Evolutionary conservation across 306 rosid genomes (phyloP).

Genomic region (Quercus parvula): DNA sequence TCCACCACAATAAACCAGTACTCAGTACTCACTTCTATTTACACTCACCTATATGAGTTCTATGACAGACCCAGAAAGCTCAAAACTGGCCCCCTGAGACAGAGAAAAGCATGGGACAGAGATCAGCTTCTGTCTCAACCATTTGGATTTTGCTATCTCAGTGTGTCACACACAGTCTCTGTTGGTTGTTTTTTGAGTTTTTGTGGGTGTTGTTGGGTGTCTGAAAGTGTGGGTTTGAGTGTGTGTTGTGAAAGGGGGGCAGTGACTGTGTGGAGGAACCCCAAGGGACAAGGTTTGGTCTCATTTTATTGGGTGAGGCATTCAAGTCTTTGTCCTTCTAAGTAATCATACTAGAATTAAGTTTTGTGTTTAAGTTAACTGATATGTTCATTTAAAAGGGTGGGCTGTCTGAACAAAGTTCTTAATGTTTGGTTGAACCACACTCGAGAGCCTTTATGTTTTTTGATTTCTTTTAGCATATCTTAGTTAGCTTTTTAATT

Average conservation of each 20-base stretch:
- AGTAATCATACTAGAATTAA: neutral
- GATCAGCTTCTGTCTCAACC: constrained; percentile 28
- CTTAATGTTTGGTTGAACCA: too few relatives aligned
- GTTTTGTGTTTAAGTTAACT: neutral
- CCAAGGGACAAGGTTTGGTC: constrained; percentile 21
- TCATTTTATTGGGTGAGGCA: constrained; percentile 15
- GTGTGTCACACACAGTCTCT: neutral
- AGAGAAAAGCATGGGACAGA: constrained; percentile 22
- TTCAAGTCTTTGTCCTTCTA: neutral
- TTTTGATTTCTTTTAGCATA: too few relatives aligned
- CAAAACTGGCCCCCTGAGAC: constrained; percentile 29
- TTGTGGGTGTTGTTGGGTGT: constrained; percentile 5
- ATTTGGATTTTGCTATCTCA: constrained; percentile 24
- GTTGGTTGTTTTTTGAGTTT: constrained; percentile 7
- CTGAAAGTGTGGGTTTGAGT: constrained; percentile 7
- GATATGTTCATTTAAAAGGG: constrained; percentile 6
- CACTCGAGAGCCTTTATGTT: too few relatives aligned
- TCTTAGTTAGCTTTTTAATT: too few relatives aligned
- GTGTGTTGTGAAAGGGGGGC: constrained; percentile 37
- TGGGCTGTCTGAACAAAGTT: neutral
- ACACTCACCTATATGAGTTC: neutral
- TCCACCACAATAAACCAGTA: neutral
- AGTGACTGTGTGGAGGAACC: constrained; percentile 22
- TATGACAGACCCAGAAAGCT: constrained; percentile 16
- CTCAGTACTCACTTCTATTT: neutral